Evolutionary conservation across 1,284 basidiomycete species (phyloP).

Genomic region (Peniophora sp.): DNA sequence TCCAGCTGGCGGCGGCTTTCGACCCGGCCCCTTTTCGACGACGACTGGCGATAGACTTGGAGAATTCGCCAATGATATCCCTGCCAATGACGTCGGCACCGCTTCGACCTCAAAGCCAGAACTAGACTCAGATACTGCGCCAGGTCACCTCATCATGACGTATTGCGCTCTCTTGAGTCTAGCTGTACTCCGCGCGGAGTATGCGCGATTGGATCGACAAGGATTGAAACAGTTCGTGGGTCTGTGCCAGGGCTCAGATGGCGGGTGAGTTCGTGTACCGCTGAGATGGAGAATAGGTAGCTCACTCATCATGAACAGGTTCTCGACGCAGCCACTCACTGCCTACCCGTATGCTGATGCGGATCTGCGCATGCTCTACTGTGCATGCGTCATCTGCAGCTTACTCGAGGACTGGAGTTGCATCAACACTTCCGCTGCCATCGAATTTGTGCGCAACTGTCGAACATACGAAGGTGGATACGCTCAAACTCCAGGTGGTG

Average conservation of each 20-base stretch:
- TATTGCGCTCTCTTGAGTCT: conserved; percentile 82
- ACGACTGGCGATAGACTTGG: conserved; percentile 11
- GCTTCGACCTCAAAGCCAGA: not conserved
- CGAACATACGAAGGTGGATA: conserved; percentile 92
- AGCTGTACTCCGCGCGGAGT: conserved; percentile 77
- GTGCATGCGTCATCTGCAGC: conserved; percentile 75
- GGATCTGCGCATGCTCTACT: conserved; percentile 83
- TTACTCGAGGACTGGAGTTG: conserved; percentile 75
- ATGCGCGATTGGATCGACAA: conserved; percentile 53
- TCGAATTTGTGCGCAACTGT: conserved; percentile 61
- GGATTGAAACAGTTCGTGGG: conserved; percentile 59
- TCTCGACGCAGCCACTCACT: conserved; percentile 62
- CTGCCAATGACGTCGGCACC: conserved; percentile 13
- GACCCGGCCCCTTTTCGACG: conserved; percentile 66
- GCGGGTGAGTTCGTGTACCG: conserved; percentile 50
- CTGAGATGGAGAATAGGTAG: not conserved
- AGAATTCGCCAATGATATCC: not conserved
- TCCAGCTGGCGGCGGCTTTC: conserved; percentile 61
- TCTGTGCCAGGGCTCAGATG: conserved; percentile 70
- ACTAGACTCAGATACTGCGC: conserved; percentile 26
- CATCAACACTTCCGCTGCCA: conserved; percentile 54
- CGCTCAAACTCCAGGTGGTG: conserved; percentile 72
- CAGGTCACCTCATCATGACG: conserved; percentile 86
- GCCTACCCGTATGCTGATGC: conserved; percentile 35
- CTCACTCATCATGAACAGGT: conserved; percentile 36